These are phyloP conservation scores for Orbilia ellipsospora DNA, from an alignment of 2,329 filamentous ascomycete species.

Conservation along the genomic window DNA sequence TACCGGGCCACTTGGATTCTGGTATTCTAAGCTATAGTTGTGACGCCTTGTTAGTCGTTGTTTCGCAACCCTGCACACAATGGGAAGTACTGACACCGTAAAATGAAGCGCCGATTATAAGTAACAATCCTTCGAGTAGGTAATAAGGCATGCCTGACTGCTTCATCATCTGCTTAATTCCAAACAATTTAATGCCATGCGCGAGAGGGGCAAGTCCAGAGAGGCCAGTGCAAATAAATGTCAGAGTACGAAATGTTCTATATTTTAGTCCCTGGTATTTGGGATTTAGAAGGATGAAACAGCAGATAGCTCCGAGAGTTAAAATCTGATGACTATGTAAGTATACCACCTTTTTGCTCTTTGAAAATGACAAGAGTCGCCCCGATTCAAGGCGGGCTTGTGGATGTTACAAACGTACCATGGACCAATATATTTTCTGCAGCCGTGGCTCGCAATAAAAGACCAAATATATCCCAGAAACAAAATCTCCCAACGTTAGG, in stretches of 20 bases:
- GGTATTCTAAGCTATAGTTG: slow-evolving; percentile 63
- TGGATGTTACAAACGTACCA: slow-evolving; percentile 58
- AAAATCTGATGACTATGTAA: slow-evolving; percentile 60
- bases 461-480: slow-evolving; percentile 61
- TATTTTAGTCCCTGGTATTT: slow-evolving; percentile 62
- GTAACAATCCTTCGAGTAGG: slow-evolving; percentile 62
- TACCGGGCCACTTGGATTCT: slow-evolving; percentile 63
- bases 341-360: background rate
- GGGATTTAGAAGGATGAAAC: slow-evolving; percentile 62
- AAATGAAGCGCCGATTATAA: slow-evolving; percentile 62
- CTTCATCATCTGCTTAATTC: slow-evolving; percentile 62
- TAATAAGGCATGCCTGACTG: slow-evolving; percentile 64
- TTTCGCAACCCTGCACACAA: background rate
- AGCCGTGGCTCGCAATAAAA: slow-evolving; percentile 63
- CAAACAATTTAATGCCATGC: slow-evolving; percentile 60
- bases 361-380: background rate
- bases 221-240: slow-evolving; percentile 63
- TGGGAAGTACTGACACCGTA: slow-evolving; percentile 62
- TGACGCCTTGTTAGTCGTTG: slow-evolving; percentile 10
- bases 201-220: slow-evolving; percentile 63
- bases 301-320: slow-evolving; percentile 61
- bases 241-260: slow-evolving; percentile 61
- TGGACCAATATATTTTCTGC: slow-evolving; percentile 61
- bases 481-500: slow-evolving; percentile 62
- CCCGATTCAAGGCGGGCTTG: too few relatives aligned